Evolutionary conservation across 2,329 filamentous ascomycete species (phyloP).

Genomic region (Pestalotiopsis sp.): DNA sequence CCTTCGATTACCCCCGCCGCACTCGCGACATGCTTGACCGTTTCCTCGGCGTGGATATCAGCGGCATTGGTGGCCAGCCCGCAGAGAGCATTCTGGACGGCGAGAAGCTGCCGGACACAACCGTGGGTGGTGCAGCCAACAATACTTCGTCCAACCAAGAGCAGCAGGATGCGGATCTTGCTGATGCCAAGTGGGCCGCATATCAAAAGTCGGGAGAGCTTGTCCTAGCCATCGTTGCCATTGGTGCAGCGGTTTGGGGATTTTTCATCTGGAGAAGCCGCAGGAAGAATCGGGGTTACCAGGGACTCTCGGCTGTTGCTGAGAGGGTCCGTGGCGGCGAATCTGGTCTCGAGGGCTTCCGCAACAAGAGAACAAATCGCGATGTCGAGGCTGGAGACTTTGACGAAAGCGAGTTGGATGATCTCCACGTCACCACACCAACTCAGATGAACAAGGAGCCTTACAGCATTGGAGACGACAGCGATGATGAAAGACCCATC

Average conservation of each 20-base stretch:
- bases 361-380: slow-evolving; percentile 44
- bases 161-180: slow-evolving; percentile 71
- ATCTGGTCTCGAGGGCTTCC: slow-evolving; percentile 48
- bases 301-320: slow-evolving; percentile 46
- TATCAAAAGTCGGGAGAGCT: slow-evolving; percentile 88
- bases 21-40: slow-evolving; percentile 96
- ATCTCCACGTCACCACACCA: slow-evolving; percentile 56
- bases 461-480: slow-evolving; percentile 61
- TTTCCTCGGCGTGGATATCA: slow-evolving; percentile 92
- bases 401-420: slow-evolving; percentile 67
- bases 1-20: slow-evolving; percentile 86
- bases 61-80: slow-evolving; percentile 79
- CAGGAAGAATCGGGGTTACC: slow-evolving; percentile 57
- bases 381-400: slow-evolving; percentile 68
- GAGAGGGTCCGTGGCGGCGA: slow-evolving; percentile 33
- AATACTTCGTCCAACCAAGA: slow-evolving; percentile 65
- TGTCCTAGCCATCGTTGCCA: slow-evolving; percentile 78
- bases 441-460: slow-evolving; percentile 41
- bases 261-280: slow-evolving; percentile 69
- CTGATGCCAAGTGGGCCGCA: slow-evolving; percentile 84
- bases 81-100: slow-evolving; percentile 83
- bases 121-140: slow-evolving; percentile 71
- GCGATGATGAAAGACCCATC: slow-evolving; percentile 50
- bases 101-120: slow-evolving; percentile 77
- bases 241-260: slow-evolving; percentile 76